These are phyloP conservation scores for Hawksworthiomyces lignivorus DNA, from an alignment of 2,329 filamentous ascomycete genomes.

Conservation along the genomic window DNA sequence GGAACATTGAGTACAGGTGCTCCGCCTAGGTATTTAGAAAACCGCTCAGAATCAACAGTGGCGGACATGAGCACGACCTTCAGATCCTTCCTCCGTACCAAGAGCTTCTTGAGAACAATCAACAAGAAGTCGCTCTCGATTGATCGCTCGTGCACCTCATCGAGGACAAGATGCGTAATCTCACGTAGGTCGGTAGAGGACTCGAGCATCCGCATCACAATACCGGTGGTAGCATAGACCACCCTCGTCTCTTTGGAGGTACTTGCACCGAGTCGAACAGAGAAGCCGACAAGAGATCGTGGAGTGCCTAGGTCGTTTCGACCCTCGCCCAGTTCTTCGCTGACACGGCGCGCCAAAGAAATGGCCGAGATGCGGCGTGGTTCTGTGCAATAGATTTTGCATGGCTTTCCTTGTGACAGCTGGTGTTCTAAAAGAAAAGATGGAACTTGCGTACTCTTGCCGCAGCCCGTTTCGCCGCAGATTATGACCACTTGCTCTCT, in stretches of 20 bases:
- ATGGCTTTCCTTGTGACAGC: constrained; percentile 67
- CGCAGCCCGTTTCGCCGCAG: constrained; percentile 93
- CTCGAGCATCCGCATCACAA: constrained; percentile 97
- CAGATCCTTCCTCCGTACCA: constrained; percentile 68
- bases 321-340: constrained; percentile 85
- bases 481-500: constrained; percentile 82
- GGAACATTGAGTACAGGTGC: constrained; percentile 87
- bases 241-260: constrained; percentile 73
- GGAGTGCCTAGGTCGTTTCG: constrained; percentile 73
- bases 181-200: constrained; percentile 78
- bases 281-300: constrained; percentile 84
- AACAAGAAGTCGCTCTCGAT: constrained; percentile 96
- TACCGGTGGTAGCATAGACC: constrained; percentile 82
- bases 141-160: constrained; percentile 92
- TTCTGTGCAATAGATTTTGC: constrained; percentile 93
- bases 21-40: constrained; percentile 78
- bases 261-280: constrained; percentile 87
- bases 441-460: constrained; percentile 97
- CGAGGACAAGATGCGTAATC: constrained; percentile 89
- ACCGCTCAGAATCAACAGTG: constrained; percentile 85
- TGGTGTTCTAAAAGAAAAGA: constrained; percentile 88
- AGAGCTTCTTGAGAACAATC: constrained; percentile 79
- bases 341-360: constrained; percentile 84
- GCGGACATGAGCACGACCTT: constrained; percentile 97
- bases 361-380: constrained; percentile 94